Base-by-base conservation (phyloP, 1,139 yeast genomes). In the Kodamaea sp. region DNA sequence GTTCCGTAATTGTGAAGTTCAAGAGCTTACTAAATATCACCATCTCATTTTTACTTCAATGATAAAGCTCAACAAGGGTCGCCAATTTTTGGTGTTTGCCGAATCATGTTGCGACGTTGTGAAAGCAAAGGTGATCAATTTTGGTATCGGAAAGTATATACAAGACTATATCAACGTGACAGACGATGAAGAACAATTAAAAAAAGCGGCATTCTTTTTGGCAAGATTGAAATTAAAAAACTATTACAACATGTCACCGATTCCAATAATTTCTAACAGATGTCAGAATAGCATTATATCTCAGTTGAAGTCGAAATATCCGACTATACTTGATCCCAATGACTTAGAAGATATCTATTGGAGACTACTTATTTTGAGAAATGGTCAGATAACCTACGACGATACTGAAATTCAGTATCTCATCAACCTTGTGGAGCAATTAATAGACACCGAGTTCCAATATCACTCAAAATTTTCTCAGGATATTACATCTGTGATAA, bases 1-100 rank as follows among this genome's bases (percentile, higher is more conserved):
- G 9, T 55, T 81, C 35, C 78, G 90, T 66, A 84, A 84, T 48
- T 65, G 79, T 43, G 80, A 78, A 27, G 51, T 73, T n/a, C 63
- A 67, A 32, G 58, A 63, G 3, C 58, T 83, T 32, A 71, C 80
- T 2, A 73, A 66, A 43, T 57, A 55, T 34, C 81, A 80, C 49
- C 62, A 64, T 26, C 42, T 47, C n/a, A 47, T 77, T 15, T 63
- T 74, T 38, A 65, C 67, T 4, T 58, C 60, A 24, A 51, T 70
- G 32, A 39, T 55, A 22, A 41, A 46, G 2, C 46, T 62, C 11
- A 57, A 66, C 34, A 38, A 55, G 39, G 68, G 74, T 10, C 25
- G 47, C 24, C 55, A 65, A 34, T 75, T 73, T 54, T 51, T 80
- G 31, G 60, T 73, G 3, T 81, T 83, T 44, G 60, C 76, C 11